Conservation (phyloP, 306 rosid genomes). For the Acacia crassicarpa region DNA sequence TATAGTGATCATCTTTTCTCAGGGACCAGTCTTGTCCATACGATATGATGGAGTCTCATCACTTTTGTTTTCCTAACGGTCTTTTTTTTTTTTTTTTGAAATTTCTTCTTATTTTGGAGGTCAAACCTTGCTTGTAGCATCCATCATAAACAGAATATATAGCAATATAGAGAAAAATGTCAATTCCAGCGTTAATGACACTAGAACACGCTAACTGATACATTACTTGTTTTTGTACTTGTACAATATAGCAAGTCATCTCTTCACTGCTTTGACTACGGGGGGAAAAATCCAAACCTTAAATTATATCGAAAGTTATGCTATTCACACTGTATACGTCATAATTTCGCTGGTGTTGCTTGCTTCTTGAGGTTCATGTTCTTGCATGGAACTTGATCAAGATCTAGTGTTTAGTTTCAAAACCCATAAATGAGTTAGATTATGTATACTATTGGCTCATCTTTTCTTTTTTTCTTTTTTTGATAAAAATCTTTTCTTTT, state of each 20-base stretch:
- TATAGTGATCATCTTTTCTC: background rate
- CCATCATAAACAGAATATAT: background rate
- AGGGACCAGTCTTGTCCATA: background rate
- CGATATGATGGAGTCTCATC: background rate
- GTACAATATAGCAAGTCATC: background rate
- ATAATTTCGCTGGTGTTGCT: background rate
- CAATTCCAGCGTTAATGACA: background rate
- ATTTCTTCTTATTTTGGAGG: background rate
- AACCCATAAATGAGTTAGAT: no score
- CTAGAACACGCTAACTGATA: background rate
- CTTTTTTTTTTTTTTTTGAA: background rate
- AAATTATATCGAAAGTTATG: no score
- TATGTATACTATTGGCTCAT: background rate
- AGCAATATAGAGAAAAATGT: background rate
- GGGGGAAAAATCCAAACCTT: background rate
- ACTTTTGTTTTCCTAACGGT: background rate
- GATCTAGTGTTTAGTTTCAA: background rate
- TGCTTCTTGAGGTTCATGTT: background rate
- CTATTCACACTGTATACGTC: no score
- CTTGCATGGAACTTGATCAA: background rate
- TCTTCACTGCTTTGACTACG: no score
- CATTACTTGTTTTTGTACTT: background rate
- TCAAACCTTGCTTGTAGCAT: background rate
- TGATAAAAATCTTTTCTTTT: no score
- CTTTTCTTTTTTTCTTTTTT: no score